Evolutionary conservation across 1,139 yeast species (phyloP).

Genomic region (Taiozyma sp.): DNA sequence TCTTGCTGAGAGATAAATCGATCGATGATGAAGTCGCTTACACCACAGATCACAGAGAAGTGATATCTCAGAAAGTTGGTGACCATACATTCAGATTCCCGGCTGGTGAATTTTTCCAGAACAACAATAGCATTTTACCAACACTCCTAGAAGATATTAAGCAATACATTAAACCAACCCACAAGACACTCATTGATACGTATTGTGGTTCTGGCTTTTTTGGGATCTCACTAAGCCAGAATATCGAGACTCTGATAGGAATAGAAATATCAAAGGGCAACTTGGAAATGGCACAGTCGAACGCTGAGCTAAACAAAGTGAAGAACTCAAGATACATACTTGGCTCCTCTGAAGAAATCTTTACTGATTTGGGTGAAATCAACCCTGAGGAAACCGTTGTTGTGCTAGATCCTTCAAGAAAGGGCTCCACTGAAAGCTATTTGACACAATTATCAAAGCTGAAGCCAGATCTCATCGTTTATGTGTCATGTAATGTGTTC

Average conservation of each 20-base stretch:
- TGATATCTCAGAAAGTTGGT: slow-evolving; percentile 59
- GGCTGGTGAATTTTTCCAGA: slow-evolving; percentile 85
- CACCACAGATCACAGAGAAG: slow-evolving; percentile 54
- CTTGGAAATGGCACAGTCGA: slow-evolving; percentile 64
- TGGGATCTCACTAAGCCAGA: slow-evolving; percentile 62
- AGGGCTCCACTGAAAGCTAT: slow-evolving; percentile 77
- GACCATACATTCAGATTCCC: slow-evolving; percentile 59
- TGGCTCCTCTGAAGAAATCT: slow-evolving; percentile 78
- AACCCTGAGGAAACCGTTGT: slow-evolving; percentile 61
- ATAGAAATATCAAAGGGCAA: slow-evolving; percentile 82
- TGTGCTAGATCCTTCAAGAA: slow-evolving; percentile 82
- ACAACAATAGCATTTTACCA: slow-evolving; percentile 76
- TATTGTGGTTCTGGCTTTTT: slow-evolving; percentile 88
- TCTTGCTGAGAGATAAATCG: slow-evolving; percentile 64
- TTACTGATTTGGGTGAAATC: slow-evolving; percentile 37
- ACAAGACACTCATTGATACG: slow-evolving; percentile 67
- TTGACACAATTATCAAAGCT: slow-evolving; percentile 66
- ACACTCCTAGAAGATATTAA: slow-evolving; percentile 60
- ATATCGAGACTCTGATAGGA: slow-evolving; percentile 68
- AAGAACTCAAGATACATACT: slow-evolving; percentile 62
- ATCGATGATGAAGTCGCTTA: slow-evolving; percentile 24
- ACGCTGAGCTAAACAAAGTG: slow-evolving; percentile 59
- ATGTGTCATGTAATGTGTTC: slow-evolving; percentile 83
- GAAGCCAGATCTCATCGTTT: slow-evolving; percentile 66
- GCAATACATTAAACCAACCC: slow-evolving; percentile 41